Evolutionary conservation across 179 eudicot genomes (phyloP).

Genomic region (Spergularia azorica): DNA sequence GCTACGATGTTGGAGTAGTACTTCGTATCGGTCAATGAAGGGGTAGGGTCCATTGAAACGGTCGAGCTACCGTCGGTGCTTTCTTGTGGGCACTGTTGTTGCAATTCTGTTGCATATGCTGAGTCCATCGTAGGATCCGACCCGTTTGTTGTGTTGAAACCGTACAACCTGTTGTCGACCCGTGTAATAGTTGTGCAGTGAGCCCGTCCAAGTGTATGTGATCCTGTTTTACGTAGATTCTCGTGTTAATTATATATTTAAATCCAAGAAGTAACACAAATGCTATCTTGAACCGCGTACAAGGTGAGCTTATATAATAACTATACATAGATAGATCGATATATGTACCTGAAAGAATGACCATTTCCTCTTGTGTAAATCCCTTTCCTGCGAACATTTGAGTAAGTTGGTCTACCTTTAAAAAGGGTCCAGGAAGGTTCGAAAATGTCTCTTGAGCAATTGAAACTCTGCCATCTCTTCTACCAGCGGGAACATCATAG

Average conservation of each 20-base stretch:
- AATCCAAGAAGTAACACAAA: too few species aligned
- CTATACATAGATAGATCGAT: too few species aligned
- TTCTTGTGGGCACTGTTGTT: conserved; percentile 60
- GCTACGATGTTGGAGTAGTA: conserved; percentile 54
- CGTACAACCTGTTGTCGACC: conserved; percentile 47
- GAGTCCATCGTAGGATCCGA: conserved; percentile 61
- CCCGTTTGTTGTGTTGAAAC: conserved; percentile 46
- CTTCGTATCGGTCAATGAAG: conserved; percentile 40
- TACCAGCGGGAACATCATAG: conserved; percentile 71
- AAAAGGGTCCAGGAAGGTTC: conserved; percentile 56
- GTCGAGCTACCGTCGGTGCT: conserved; percentile 34
- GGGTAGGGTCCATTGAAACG: conserved; percentile 79
- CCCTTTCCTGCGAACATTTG: conserved; percentile 53
- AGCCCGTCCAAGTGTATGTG: conserved; percentile 76
- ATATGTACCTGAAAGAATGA: conserved; percentile 68
- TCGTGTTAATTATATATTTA: too few species aligned
- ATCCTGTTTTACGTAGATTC: conserved; percentile 41
- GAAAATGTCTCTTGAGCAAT: conserved; percentile 39
- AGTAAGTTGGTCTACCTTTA: conserved; percentile 52
- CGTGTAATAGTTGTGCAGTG: conserved; percentile 65
- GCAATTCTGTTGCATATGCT: conserved; percentile 49
- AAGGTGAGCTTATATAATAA: too few species aligned
- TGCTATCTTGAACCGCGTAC: too few species aligned
- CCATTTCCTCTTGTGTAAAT: conserved; percentile 76
- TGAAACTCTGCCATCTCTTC: conserved; percentile 76